Percentiles rank a stretch among this genome's conserved stretches.
These are phyloP conservation scores for Apodospora peruviana DNA, from an alignment of 495 filamentous ascomycete species.

Conservation along the genomic window DNA sequence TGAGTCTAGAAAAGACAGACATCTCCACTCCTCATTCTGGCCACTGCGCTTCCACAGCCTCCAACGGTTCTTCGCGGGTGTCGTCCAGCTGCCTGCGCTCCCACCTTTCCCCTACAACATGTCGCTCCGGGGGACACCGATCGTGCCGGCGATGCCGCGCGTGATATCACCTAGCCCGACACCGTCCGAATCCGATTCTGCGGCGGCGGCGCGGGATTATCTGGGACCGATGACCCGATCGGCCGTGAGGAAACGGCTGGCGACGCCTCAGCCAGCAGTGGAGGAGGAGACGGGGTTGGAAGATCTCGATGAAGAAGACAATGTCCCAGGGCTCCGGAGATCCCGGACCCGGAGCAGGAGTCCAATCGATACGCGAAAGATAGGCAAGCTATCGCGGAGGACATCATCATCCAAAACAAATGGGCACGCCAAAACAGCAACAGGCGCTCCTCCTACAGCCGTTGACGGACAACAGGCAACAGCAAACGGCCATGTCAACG, in stretches of 20 bases:
- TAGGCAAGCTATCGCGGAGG: conserved; percentile 37
- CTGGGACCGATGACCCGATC: conserved; percentile 61
- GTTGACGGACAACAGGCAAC: background rate
- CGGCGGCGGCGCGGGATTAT: conserved; percentile 47
- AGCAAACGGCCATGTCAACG: conserved; percentile 9
- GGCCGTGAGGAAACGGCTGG: conserved; percentile 47
- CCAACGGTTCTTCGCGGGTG: conserved; percentile 47
- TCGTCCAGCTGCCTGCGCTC: conserved; percentile 41
- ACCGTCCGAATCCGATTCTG: conserved; percentile 49
- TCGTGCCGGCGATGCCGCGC: conserved; percentile 59
- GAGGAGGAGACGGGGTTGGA: too few species aligned
- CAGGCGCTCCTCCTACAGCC: background rate
- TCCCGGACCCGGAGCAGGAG: conserved; percentile 47
- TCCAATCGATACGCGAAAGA: conserved; percentile 44
- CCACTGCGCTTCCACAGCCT: conserved; percentile 39
- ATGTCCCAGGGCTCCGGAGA: conserved; percentile 33
- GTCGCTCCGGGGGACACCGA: conserved; percentile 27
- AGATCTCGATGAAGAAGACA: conserved; percentile 30
- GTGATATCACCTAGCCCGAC: conserved; percentile 68
- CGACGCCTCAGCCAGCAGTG: conserved; percentile 34
- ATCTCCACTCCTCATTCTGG: conserved; percentile 38
- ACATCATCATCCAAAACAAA: conserved; percentile 6
- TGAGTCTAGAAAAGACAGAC: conserved; percentile 44
- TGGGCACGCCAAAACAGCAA: conserved; percentile 2
- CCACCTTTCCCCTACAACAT: conserved; percentile 40